Base-by-base conservation (phyloP, 1,139 yeast genomes). In the Yamadazyma oceani region DNA sequence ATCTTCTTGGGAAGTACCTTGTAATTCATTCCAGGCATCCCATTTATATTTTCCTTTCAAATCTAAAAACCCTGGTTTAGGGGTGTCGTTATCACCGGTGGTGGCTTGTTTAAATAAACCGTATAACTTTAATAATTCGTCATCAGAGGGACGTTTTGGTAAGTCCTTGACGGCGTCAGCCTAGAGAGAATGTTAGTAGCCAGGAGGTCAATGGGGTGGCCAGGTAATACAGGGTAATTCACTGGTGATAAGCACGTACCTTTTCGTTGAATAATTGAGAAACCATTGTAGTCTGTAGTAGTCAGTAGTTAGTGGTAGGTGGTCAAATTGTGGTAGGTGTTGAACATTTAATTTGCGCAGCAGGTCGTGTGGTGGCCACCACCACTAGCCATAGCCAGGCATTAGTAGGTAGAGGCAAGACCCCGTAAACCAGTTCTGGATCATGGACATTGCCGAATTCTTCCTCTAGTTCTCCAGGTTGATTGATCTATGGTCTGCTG, bases 41-140 rank as follows among this genome's bases (percentile, higher is more conserved):
- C 97, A 92, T 78, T 92, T 92, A 79, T 86, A 86, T 69, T 92
- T 90, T 53, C 92, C 97, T 73, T 85, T 86, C 69, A 92, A 77
- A 69, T 90, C 95, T 64, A 90, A 87, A 48, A 86, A 69, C 48
- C 96, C 95, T 40, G 95, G 86, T 66, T 85, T 85, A 43, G 80
- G 69, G 44, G 95, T 85, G 63, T 73, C 76, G 74, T 86, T 86
- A 77, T 92, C 98, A 50, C 98, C 98, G 42, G 83, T 84, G 34
- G 97, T 90, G 49, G 97, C 95, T 71, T 92, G 98, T 71, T 92
- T 92, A 83, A 77, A 92, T 57, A 92, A 77, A 31, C 94, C 97
- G 71, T 92, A 92, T 56, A 85, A 71, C 53, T 77, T 70, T 58
- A 92, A 78, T 61, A 89, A 73, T 64, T 90, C 97, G 57, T 87